Conservation (phyloP, 345 rosid genomes). For the Arabidopsis arenosa region DNA sequence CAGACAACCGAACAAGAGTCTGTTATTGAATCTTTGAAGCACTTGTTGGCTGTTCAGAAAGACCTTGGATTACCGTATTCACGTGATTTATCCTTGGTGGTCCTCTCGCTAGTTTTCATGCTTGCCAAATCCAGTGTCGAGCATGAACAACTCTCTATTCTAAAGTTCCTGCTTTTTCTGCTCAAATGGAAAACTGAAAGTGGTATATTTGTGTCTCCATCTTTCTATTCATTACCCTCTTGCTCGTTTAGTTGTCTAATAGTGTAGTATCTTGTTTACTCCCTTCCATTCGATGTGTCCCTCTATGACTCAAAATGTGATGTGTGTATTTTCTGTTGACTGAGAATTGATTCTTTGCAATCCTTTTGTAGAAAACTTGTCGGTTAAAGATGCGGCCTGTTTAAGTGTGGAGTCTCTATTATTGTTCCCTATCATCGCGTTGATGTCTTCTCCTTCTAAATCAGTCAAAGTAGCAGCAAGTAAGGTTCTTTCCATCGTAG, state of each 20-base stretch:
- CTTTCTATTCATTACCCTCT: slow-evolving; percentile 27
- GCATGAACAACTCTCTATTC: slow-evolving; percentile 74
- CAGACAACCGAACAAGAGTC: slow-evolving; percentile 52
- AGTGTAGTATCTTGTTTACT: not conserved
- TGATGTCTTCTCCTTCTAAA: slow-evolving; percentile 84
- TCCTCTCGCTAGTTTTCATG: slow-evolving; percentile 59
- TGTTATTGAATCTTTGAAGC: slow-evolving; percentile 62
- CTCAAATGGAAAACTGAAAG: slow-evolving; percentile 73
- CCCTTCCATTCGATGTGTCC: slow-evolving; percentile 32
- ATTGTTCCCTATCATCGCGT: slow-evolving; percentile 69
- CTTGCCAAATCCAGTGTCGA: slow-evolving; percentile 75
- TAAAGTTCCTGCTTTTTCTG: slow-evolving; percentile 69
- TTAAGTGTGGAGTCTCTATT: slow-evolving; percentile 70
- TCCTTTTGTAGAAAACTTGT: slow-evolving; percentile 52
- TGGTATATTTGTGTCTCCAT: slow-evolving; percentile 54
- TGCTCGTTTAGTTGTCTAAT: slow-evolving; percentile 21
- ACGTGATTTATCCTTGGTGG: slow-evolving; percentile 56
- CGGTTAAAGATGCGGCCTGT: slow-evolving; percentile 43
- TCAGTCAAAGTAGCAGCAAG: slow-evolving; percentile 72
- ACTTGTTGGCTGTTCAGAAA: slow-evolving; percentile 64
- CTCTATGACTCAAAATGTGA: not conserved
- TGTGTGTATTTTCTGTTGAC: slow-evolving; percentile 13
- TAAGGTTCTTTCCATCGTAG: slow-evolving; percentile 72
- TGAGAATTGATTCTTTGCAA: slow-evolving; percentile 14
- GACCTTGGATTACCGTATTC: slow-evolving; percentile 64